These are phyloP conservation scores for Apiospora kogelbergensis DNA, from an alignment of 2,329 filamentous ascomycete genomes.

Conservation along the genomic window DNA sequence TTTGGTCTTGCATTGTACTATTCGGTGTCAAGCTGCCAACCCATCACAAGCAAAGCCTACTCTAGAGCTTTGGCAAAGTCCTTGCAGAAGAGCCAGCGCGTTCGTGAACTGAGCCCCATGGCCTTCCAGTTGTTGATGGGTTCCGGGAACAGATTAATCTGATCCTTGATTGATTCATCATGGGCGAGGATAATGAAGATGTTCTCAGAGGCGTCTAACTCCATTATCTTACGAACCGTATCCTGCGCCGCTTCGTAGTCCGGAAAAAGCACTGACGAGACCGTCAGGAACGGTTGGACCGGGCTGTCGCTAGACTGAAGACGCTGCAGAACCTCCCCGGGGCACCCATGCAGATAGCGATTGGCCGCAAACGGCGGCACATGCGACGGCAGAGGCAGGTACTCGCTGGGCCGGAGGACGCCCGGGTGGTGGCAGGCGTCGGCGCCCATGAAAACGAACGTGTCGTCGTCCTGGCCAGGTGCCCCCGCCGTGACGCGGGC, in stretches of 20 bases:
- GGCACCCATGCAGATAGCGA: conserved; percentile 29
- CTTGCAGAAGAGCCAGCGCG: conserved; percentile 48
- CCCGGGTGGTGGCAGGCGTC: conserved; percentile 42
- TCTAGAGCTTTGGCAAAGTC: conserved; percentile 46
- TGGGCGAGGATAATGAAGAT: conserved; percentile 48
- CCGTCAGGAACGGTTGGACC: conserved; percentile 27
- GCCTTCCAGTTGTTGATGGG: conserved; percentile 43
- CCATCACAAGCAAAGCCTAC: no score
- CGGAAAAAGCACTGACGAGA: no score
- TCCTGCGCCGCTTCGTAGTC: neutral
- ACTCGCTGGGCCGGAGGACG: conserved; percentile 33
- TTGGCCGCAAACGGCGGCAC: conserved; percentile 40
- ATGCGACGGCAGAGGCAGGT: conserved; percentile 32
- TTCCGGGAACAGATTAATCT: conserved; percentile 50
- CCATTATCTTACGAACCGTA: conserved; percentile 40
- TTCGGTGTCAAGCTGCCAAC: no score
- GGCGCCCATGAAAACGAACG: conserved; percentile 42
- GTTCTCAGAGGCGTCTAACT: conserved; percentile 43
- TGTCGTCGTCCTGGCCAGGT: conserved; percentile 18
- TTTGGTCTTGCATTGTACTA: no score
- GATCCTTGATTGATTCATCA: conserved; percentile 40
- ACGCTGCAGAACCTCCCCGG: conserved; percentile 13
- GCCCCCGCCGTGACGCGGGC: conserved; percentile 33
- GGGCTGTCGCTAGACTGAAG: conserved; percentile 32
- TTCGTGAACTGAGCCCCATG: conserved; percentile 44